Evolutionary conservation across 352 stramenopile genomes (phyloP), one percentile per base, ranked within the genome.

Genomic region (Phytophthora sansomeana): DNA sequence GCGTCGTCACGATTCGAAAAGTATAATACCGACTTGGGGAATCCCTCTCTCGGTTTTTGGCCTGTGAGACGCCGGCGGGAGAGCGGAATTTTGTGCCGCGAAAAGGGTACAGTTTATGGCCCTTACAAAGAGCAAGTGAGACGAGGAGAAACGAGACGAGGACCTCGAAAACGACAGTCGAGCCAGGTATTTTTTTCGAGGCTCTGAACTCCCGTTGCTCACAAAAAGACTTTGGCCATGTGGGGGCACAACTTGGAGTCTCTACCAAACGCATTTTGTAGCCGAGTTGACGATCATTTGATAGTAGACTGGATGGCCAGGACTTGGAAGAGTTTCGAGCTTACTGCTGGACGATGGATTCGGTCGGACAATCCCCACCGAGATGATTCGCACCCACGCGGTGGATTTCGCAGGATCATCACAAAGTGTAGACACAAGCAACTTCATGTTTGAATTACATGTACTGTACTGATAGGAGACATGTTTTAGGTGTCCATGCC

Each of bases 341-440:
- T 14, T 6, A n/a, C n/a, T n/a, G n/a, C n/a, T n/a, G n/a, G n/a
- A n/a, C n/a, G n/a, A n/a, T n/a, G 33, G 4, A 16, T 38, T 9
- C 32, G n/a, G 36, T 16, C 41, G n/a, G 21, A 29, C 38, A 30
- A 50, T 46, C 36, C 4, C 16, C 13, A 6, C 24, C 32, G 39
- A 49, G 13, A 67, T 67, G 58, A 67, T 68, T 62, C 52, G 43
- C 43, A 68, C 60, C 60, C 60, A 58, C 30, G 30, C 42, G 24
- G 39, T 67, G 49, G 49, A 62, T 67, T 62, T 54, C 16, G 47
- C 8, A 30, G 2, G 6, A 16, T 13, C 35, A 64, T 62, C 42
- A 61, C 8, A 39, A 24, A 24, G 21, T 24, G 21, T 24, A 1
- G 21, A 24, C 21, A n/a, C n/a, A 24, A 24, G 21, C 21, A 24